Evolutionary conservation across 768 basidiomycete genomes (phyloP), one percentile per base, ranked within the genome.

Genomic region (Mycena galericulata): DNA sequence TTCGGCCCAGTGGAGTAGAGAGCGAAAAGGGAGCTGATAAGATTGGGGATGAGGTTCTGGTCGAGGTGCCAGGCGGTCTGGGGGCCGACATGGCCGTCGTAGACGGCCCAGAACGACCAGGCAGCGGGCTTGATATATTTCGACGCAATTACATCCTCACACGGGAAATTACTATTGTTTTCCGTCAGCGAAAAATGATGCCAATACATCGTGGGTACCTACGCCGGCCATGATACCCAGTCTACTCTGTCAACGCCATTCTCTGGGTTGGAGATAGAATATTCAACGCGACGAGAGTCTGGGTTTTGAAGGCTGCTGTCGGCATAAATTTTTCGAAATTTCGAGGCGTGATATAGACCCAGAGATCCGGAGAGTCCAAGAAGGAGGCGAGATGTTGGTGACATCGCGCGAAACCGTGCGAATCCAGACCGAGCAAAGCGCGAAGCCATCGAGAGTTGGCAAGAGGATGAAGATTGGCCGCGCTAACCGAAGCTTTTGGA

Each of bases 41-140:
- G 49, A 17, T 51, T 58, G 2, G 53, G 57, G 22, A 68, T 27
- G 18, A 71, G 66, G 29, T 53, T 40, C 29, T 22, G 14, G 17
- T 56, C 67, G 58, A 71, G 70, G 34, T 51, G 30, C 29, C 36
- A 46, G 18, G 70, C 58, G 2, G 67, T 62, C 29, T 68, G 62
- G 18, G 57, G 63, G 41, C 70, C 70, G 41, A 60, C 55, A 41
- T 65, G 66, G n/a, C 70, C 70, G 40, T 71, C 70, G 40, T 65
- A 71, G n/a, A 68, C 49, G 6, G 62, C 30, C 66, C 70, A 71
- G 53, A 71, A 68, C 2, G 66, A 68, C 70, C 70, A 71, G 45
- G 57, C 22, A 30, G 7, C 29, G 32, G 50, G 36, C 8, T 22
- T 45, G 11, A 64, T 41, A 34, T 59, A 51, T 26, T 24, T 15